Evolutionary conservation across 768 basidiomycete genomes (phyloP).

Genomic region (Boletus pseudopeckii): DNA sequence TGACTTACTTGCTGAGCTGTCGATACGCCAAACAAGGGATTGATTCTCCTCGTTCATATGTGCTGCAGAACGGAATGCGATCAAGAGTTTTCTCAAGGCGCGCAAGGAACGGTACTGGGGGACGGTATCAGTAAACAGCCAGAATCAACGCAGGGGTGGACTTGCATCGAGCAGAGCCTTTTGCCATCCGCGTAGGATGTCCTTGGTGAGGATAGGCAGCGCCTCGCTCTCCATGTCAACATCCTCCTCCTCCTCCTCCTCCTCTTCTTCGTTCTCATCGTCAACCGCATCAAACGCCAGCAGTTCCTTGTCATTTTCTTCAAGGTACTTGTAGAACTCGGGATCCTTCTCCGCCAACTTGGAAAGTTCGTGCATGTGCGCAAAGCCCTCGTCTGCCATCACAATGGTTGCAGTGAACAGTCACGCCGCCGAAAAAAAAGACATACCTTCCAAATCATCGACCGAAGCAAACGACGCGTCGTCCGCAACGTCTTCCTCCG

Average conservation of each 20-base stretch:
- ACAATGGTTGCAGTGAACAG: not conserved
- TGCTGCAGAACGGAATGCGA: constrained; percentile 89
- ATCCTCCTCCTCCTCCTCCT: constrained; percentile 37
- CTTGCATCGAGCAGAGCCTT: constrained; percentile 80
- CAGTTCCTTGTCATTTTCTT: constrained; percentile 93
- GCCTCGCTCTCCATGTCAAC: constrained; percentile 41
- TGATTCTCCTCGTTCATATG: constrained; percentile 86
- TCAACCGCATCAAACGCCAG: constrained; percentile 69
- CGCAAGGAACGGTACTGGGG: constrained; percentile 81
- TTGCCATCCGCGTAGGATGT: constrained; percentile 79
- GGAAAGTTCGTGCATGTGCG: constrained; percentile 78
- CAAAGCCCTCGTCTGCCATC: constrained; percentile 59
- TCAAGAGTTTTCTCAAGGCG: constrained; percentile 75
- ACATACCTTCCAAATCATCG: constrained; percentile 69
- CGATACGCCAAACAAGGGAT: constrained; percentile 80
- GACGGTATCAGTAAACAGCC: not conserved
- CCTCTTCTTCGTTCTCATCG: constrained; percentile 51
- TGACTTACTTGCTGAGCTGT: constrained; percentile 52
- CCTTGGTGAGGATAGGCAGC: constrained; percentile 60
- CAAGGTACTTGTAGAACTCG: constrained; percentile 97
- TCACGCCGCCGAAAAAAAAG: not conserved
- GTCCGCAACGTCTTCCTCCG: constrained; percentile 41
- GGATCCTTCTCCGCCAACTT: constrained; percentile 94
- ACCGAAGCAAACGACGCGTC: constrained; percentile 75
- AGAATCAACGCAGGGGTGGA: not conserved